A percentile compares a stretch with the other conserved stretches of the same genome.
phyloP scores from a whole-genome alignment of 345 rosid species.

The Passiflora organensis region DNA sequence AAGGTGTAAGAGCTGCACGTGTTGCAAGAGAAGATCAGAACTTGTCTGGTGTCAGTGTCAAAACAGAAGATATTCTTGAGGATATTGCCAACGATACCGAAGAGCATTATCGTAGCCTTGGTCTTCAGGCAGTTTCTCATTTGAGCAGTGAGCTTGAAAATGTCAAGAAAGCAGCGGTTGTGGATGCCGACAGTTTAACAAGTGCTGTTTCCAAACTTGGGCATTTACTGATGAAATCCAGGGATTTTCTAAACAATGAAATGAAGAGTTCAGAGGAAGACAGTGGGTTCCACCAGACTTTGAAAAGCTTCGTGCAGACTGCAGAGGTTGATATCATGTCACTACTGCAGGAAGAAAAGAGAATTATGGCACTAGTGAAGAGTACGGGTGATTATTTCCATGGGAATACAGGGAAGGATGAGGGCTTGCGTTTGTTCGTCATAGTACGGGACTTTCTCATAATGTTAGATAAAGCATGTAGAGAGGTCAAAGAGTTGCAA shows the following conservation, averaged over 20 bases:
- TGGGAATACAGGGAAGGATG: constrained; percentile 90
- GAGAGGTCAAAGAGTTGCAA: constrained; percentile 59
- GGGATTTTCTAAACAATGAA: constrained; percentile 64
- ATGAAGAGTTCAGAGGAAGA: constrained; percentile 65
- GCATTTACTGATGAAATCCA: constrained; percentile 43
- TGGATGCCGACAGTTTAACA: constrained; percentile 77
- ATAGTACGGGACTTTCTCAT: constrained; percentile 79
- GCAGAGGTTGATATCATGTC: constrained; percentile 60
- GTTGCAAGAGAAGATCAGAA: constrained; percentile 57
- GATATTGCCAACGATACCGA: constrained; percentile 54
- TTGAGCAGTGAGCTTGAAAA: constrained; percentile 75
- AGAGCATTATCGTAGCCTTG: constrained; percentile 61
- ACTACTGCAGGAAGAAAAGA: constrained; percentile 77
- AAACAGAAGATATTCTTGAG: constrained; percentile 69
- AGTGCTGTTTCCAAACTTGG: constrained; percentile 71
- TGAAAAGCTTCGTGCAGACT: constrained; percentile 71
- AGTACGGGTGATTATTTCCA: constrained; percentile 94
- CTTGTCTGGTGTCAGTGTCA: constrained; percentile 45
- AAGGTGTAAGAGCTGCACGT: constrained; percentile 88
- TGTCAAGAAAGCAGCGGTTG: constrained; percentile 78
- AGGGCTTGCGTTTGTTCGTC: constrained; percentile 72
- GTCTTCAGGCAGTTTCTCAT: constrained; percentile 75
- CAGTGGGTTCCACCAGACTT: constrained; percentile 62
- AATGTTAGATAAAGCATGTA: constrained; percentile 79
- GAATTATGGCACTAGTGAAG: constrained; percentile 79